Conservation (phyloP, 2,329 filamentous ascomycete genomes). For the Rhinocladiella mackenziei region DNA sequence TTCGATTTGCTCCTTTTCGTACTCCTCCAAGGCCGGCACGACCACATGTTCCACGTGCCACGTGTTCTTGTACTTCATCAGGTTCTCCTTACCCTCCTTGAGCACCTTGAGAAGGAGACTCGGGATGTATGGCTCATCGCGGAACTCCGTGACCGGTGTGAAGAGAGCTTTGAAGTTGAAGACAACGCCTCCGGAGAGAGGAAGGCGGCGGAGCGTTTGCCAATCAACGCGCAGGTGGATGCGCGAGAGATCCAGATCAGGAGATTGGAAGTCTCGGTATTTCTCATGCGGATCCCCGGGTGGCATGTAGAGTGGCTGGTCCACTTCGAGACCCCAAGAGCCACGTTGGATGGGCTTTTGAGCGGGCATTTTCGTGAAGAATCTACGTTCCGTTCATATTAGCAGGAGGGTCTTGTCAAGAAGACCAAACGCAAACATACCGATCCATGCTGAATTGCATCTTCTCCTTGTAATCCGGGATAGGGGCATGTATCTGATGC, state of each 20-base stretch:
- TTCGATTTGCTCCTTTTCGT: slow-evolving; percentile 62
- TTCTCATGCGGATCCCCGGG: slow-evolving; percentile 62
- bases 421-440: slow-evolving; percentile 41
- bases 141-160: slow-evolving; percentile 66
- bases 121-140: slow-evolving; percentile 69
- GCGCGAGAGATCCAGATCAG: slow-evolving; percentile 54
- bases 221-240: slow-evolving; percentile 75
- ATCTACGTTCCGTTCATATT: slow-evolving; percentile 46
- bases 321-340: slow-evolving; percentile 78
- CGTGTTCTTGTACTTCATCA: slow-evolving; percentile 78
- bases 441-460: slow-evolving; percentile 85
- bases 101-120: slow-evolving; percentile 64
- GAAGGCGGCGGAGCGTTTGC: slow-evolving; percentile 78
- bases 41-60: slow-evolving; percentile 74
- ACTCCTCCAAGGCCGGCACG: slow-evolving; percentile 61
- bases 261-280: slow-evolving; percentile 56
- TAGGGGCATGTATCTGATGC: slow-evolving; percentile 65
- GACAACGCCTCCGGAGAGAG: slow-evolving; percentile 68
- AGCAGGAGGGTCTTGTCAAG: not conserved
- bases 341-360: slow-evolving; percentile 75
- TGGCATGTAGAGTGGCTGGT: slow-evolving; percentile 70
- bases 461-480: slow-evolving; percentile 82
- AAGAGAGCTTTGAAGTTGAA: slow-evolving; percentile 91
- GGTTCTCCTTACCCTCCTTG: slow-evolving; percentile 63
- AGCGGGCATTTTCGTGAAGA: slow-evolving; percentile 72